phyloP scores from a whole-genome alignment of 176 grass and related monocot genomes.

The Cocos nucifera region DNA sequence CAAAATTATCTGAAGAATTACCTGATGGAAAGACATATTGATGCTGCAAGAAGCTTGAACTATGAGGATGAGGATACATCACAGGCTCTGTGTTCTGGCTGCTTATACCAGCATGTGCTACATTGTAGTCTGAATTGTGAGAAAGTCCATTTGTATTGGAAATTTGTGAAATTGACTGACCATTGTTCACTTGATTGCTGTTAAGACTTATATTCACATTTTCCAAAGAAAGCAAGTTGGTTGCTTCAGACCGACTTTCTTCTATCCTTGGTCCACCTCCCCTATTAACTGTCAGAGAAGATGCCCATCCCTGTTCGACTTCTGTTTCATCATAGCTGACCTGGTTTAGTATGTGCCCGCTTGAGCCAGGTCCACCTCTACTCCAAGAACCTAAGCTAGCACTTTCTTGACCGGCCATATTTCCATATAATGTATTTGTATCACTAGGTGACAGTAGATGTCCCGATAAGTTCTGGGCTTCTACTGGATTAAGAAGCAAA shows the following conservation, averaged over 20 bases:
- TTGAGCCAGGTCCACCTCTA: not conserved
- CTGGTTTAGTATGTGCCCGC: not conserved
- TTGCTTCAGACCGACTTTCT: not conserved
- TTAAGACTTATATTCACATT: not conserved
- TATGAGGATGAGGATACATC: not conserved
- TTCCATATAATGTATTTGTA: not conserved
- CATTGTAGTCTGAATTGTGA: not conserved
- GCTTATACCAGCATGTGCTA: not conserved
- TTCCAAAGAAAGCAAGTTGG: not conserved
- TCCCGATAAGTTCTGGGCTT: not conserved
- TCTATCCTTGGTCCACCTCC: not conserved
- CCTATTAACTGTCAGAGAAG: conserved; percentile 1
- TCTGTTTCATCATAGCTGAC: not conserved
- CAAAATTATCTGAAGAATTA: not conserved
- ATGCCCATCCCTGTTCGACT: not conserved
- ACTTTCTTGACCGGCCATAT: not conserved
- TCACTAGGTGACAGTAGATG: not conserved
- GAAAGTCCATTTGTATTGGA: no score
- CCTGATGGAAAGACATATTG: not conserved
- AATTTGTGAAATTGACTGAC: not conserved
- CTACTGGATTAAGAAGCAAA: not conserved
- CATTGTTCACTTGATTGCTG: not conserved
- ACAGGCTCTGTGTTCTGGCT: not conserved
- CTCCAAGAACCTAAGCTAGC: not conserved
- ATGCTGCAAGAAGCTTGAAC: not conserved